phyloP scores from a whole-genome alignment of 495 filamentous ascomycete species.

The Entonaema liquescens region DNA sequence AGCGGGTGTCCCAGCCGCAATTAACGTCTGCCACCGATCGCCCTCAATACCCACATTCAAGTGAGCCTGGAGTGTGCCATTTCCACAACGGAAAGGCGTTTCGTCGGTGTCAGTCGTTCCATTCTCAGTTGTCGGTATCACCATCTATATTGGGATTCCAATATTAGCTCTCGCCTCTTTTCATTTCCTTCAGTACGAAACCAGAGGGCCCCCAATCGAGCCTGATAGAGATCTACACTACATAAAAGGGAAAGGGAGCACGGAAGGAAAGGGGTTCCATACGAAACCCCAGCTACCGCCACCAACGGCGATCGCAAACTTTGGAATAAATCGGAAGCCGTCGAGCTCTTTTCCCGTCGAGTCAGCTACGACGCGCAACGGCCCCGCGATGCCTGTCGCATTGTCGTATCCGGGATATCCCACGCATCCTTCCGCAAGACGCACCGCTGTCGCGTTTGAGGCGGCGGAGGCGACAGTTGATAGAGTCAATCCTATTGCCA shows the following conservation, averaged over 20 bases:
- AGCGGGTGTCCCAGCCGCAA: conserved; percentile 38
- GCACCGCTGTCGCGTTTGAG: conserved; percentile 25
- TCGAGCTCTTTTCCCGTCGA: conserved; percentile 27
- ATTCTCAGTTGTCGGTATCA: conserved; percentile 22
- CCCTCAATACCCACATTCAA: conserved; percentile 27
- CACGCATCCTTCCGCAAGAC: conserved; percentile 23
- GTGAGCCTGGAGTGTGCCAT: conserved; percentile 30
- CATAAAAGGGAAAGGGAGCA: neutral
- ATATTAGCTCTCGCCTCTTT: neutral
- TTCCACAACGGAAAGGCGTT: conserved; percentile 24
- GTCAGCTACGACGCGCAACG: conserved; percentile 20
- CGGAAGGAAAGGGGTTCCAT: too few species aligned
- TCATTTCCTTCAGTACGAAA: neutral
- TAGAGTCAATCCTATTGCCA: neutral
- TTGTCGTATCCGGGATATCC: conserved; percentile 29
- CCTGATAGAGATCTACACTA: too few species aligned
- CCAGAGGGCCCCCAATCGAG: too few species aligned
- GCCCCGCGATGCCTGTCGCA: conserved; percentile 28
- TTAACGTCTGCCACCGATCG: conserved; percentile 31
- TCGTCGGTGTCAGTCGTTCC: conserved; percentile 4
- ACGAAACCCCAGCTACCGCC: conserved; percentile 42
- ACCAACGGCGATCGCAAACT: conserved; percentile 35
- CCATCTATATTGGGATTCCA: conserved; percentile 19
- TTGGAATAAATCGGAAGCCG: conserved; percentile 29
- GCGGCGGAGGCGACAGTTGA: neutral